phyloP scores from a whole-genome alignment of 2,329 filamentous ascomycete genomes.

The Rasamsonia emersonii region DNA sequence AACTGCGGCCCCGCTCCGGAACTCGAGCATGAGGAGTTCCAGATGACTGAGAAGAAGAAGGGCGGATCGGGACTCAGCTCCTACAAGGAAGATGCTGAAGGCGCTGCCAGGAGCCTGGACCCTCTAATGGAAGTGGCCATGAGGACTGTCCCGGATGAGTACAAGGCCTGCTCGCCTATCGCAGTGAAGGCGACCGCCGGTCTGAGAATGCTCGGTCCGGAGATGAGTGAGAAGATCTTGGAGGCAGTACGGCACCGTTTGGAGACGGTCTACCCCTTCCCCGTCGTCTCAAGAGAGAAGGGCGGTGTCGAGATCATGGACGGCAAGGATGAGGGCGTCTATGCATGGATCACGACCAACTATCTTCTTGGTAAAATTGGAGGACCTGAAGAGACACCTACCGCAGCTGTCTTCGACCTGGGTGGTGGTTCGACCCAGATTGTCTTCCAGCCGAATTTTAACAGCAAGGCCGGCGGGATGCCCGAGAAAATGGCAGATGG shows the following conservation, averaged over 20 bases:
- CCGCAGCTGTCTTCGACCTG: conserved; percentile 90
- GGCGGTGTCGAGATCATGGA: conserved; percentile 96
- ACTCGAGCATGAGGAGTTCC: conserved; percentile 84
- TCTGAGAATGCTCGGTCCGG: conserved; percentile 72
- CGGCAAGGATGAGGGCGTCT: conserved; percentile 92
- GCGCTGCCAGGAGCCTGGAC: conserved; percentile 83
- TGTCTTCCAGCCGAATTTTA: conserved; percentile 94
- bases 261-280: conserved; percentile 88
- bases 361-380: conserved; percentile 98
- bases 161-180: conserved; percentile 85
- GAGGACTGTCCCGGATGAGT: conserved; percentile 71
- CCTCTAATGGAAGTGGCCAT: conserved; percentile 79
- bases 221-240: conserved; percentile 75
- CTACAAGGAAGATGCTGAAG: conserved; percentile 77
- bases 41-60: conserved; percentile 80
- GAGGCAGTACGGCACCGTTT: conserved; percentile 74
- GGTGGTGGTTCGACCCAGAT: conserved; percentile 97
- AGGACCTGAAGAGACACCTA: conserved; percentile 77
- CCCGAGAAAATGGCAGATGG: conserved; percentile 77
- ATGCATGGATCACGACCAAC: conserved; percentile 98
- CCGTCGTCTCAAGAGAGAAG: conserved; percentile 75
- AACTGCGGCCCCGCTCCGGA: conserved; percentile 95
- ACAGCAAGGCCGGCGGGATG: conserved; percentile 65
- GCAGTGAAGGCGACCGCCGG: conserved; percentile 98
- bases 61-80: conserved; percentile 75